A percentile compares a stretch with the other conserved stretches of the same genome.
Conservation (phyloP, 1,284 basidiomycete species). For the Naganishia liquefaciens region DNA sequence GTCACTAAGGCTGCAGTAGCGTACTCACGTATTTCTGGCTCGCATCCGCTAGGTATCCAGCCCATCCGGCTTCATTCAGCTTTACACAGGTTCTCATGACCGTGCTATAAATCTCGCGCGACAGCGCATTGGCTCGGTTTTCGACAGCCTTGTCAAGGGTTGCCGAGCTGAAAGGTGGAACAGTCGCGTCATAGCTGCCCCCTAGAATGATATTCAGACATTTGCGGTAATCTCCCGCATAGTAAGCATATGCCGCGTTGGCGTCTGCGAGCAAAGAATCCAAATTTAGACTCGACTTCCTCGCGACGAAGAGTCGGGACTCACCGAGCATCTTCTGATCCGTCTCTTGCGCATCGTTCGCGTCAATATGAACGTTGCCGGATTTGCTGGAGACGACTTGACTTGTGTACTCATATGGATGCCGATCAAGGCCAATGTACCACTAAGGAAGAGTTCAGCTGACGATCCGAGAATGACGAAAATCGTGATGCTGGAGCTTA, state of each 20-base stretch:
- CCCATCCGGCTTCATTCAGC: slow-evolving; percentile 1
- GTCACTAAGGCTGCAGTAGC: too few relatives aligned
- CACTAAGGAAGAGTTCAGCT: slow-evolving; percentile 19
- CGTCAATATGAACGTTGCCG: slow-evolving; percentile 4
- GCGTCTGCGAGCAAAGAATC: slow-evolving; percentile 1
- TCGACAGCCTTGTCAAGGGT: background rate
- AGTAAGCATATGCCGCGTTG: slow-evolving; percentile 21
- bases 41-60: slow-evolving; percentile 25
- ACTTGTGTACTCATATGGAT: slow-evolving; percentile 28
- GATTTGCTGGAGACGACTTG: slow-evolving; percentile 20
- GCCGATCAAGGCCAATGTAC: slow-evolving; percentile 28
- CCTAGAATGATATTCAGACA: slow-evolving; percentile 17
- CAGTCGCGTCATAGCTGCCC: slow-evolving; percentile 1
- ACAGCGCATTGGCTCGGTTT: slow-evolving; percentile 1
- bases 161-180: background rate
- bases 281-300: too few relatives aligned
- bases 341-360: slow-evolving; percentile 4
- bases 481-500: background rate
- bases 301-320: too few relatives aligned
- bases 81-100: slow-evolving; percentile 20
- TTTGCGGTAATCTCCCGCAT: slow-evolving; percentile 5
- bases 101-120: slow-evolving; percentile 20
- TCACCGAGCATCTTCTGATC: slow-evolving; percentile 31
- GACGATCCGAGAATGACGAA: background rate
- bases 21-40: slow-evolving; percentile 19